phyloP scores from a whole-genome alignment of 2,329 filamentous ascomycete species.

The Trichophyton simii region DNA sequence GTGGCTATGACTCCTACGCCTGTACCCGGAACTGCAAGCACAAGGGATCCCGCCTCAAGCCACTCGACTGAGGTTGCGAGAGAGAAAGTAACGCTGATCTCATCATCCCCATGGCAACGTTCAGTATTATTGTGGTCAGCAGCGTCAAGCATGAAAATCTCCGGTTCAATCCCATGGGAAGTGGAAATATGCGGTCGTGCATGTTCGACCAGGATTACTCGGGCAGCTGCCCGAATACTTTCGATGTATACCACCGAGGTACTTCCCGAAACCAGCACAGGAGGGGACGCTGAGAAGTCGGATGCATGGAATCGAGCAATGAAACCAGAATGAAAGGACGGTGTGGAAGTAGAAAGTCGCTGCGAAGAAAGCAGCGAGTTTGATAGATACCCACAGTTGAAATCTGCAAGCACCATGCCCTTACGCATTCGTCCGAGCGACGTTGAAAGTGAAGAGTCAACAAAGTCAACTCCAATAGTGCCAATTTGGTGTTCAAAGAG shows the following conservation, averaged over 20 bases:
- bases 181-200: conserved; percentile 16
- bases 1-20: conserved; percentile 35
- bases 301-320: conserved; percentile 57
- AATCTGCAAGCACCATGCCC: conserved; percentile 68
- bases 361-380: conserved; percentile 4
- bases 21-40: conserved; percentile 48
- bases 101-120: conserved; percentile 11
- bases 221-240: conserved; percentile 70
- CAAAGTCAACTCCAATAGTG: conserved; percentile 60
- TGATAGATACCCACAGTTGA: conserved; percentile 34
- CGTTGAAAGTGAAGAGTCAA: conserved; percentile 11
- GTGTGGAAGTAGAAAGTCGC: conserved; percentile 14
- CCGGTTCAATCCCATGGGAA: conserved; percentile 23
- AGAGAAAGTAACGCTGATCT: conserved; percentile 40
- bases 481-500: conserved; percentile 75
- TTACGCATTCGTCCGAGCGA: conserved; percentile 45
- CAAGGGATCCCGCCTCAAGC: conserved; percentile 43
- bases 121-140: conserved; percentile 7
- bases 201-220: conserved; percentile 47
- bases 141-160: conserved; percentile 36
- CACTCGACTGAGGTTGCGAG: conserved; percentile 48
- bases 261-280: conserved; percentile 44
- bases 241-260: conserved; percentile 68
- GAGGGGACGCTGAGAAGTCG: conserved; percentile 36
- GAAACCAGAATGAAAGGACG: conserved; percentile 49